A percentile compares a stretch with the other conserved stretches of the same genome.
These are phyloP conservation scores for Eragrostis nindensis DNA, from an alignment of 176 grass and related monocot genomes.

Conservation along the genomic window DNA sequence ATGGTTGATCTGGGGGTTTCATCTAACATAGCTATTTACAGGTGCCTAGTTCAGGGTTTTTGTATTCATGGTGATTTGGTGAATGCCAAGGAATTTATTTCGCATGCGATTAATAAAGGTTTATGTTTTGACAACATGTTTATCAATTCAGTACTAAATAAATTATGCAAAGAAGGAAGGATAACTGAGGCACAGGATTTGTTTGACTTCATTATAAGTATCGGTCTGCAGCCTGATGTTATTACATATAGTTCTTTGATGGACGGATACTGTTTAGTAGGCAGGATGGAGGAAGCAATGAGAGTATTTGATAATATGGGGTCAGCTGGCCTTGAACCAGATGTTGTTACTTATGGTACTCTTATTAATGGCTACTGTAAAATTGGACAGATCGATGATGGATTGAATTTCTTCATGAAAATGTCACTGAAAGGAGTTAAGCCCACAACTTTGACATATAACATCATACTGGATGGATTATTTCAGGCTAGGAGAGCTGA, in stretches of 20 bases:
- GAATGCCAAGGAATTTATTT: constrained; percentile 38
- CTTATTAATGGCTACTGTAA: constrained; percentile 25
- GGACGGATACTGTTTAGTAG: constrained; percentile 20
- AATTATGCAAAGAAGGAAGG: constrained; percentile 30
- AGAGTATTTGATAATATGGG: background rate
- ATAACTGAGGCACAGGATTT: constrained; percentile 12
- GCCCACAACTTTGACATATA: background rate
- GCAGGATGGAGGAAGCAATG: background rate
- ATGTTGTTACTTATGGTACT: background rate
- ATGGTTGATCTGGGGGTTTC: constrained; percentile 14
- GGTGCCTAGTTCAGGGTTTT: background rate
- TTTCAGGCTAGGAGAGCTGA: background rate
- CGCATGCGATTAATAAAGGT: constrained; percentile 30
- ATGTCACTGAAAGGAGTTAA: background rate
- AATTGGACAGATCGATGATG: background rate
- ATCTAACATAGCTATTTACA: background rate
- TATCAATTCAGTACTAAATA: constrained; percentile 31
- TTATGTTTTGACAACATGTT: background rate
- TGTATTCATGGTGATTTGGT: constrained; percentile 36
- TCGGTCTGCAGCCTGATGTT: constrained; percentile 21
- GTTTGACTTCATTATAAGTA: constrained; percentile 23
- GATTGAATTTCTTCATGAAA: background rate
- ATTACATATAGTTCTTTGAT: background rate
- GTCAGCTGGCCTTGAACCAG: background rate
- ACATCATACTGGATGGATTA: background rate